These are phyloP conservation scores for Solanum neorickii DNA, from an alignment of 257 asterid species.

Conservation along the genomic window DNA sequence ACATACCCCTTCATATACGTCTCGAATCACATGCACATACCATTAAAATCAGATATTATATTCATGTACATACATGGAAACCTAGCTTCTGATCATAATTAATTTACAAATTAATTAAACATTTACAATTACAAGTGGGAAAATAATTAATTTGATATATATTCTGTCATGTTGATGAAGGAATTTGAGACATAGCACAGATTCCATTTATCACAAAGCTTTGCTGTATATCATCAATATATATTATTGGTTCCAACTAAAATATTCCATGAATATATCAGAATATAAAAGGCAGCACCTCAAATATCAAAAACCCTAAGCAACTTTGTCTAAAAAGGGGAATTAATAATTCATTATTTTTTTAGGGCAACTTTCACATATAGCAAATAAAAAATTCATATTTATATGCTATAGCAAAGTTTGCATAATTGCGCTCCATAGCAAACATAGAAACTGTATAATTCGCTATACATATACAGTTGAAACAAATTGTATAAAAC, in stretches of 20 bases:
- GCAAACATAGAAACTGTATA: too few species aligned
- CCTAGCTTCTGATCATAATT: too few species aligned
- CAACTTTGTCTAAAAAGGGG: background rate
- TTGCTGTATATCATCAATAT: background rate
- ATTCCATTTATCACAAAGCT: background rate
- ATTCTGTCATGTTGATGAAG: background rate
- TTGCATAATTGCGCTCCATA: too few species aligned
- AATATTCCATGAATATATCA: background rate
- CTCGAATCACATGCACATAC: background rate
- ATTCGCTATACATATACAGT: too few species aligned
- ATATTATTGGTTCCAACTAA: background rate
- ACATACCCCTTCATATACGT: background rate
- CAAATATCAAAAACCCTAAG: background rate
- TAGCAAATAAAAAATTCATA: too few species aligned
- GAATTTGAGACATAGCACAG: background rate
- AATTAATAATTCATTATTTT: background rate
- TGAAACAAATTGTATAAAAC: too few species aligned
- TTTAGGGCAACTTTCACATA: too few species aligned
- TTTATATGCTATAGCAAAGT: too few species aligned
- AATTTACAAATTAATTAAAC: background rate
- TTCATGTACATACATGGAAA: background rate
- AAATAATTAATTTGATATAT: background rate
- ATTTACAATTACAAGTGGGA: background rate
- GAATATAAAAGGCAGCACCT: background rate
- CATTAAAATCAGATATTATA: background rate